Conservation (phyloP, 2,329 filamentous ascomycete genomes). For the Ascosphaera apis region DNA sequence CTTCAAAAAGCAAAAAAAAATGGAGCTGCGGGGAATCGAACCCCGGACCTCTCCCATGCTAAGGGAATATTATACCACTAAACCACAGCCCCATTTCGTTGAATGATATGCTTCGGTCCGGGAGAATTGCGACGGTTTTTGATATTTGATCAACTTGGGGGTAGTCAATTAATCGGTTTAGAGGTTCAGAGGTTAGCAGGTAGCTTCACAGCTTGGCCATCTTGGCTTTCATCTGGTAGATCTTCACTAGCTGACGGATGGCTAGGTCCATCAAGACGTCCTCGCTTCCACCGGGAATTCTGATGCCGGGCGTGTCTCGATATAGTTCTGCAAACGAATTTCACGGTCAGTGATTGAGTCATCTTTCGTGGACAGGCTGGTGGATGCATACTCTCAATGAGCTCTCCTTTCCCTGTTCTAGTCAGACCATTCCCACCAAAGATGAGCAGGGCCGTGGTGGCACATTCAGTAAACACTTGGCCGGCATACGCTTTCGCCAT, state of each 20-base stretch:
- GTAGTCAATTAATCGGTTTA: too few relatives aligned
- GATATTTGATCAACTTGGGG: too few relatives aligned
- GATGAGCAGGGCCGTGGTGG: slow-evolving; percentile 65
- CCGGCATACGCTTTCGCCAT: slow-evolving; percentile 62
- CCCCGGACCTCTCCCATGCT: slow-evolving; percentile 7
- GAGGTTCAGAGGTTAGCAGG: too few relatives aligned
- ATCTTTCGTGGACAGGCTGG: too few relatives aligned
- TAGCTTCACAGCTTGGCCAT: too few relatives aligned
- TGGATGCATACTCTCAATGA: slow-evolving; percentile 71
- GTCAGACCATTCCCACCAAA: slow-evolving; percentile 66
- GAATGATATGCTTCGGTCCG: too few relatives aligned
- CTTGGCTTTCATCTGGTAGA: too few relatives aligned
- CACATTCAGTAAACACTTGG: too few relatives aligned
- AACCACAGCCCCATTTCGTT: slow-evolving; percentile 1
- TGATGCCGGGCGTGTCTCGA: slow-evolving; percentile 61
- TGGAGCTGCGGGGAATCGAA: slow-evolving; percentile 6
- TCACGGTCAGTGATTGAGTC: too few relatives aligned
- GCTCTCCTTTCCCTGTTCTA: slow-evolving; percentile 57
- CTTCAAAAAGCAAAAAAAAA: too few relatives aligned
- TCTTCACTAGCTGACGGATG: slow-evolving; percentile 62
- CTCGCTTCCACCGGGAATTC: slow-evolving; percentile 58
- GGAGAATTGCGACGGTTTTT: too few relatives aligned
- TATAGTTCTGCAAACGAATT: too few relatives aligned
- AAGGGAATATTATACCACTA: slow-evolving; percentile 6
- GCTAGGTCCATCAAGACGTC: slow-evolving; percentile 63